A percentile compares a stretch with the other conserved stretches of the same genome.
Conservation (phyloP, 2,329 filamentous ascomycete genomes). For the Clarireedia hainanense region DNA sequence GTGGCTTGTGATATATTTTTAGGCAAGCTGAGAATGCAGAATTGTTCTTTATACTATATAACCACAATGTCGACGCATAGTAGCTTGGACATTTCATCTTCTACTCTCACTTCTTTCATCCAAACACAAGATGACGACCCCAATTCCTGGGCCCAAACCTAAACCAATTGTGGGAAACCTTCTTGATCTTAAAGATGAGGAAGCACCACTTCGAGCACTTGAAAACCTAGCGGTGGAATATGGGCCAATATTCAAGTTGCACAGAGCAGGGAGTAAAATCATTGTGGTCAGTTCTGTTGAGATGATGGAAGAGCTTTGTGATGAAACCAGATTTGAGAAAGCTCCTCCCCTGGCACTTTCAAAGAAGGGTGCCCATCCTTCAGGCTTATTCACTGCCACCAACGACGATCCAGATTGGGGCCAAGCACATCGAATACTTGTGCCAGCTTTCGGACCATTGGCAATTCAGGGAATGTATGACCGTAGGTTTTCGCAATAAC, state of each 20-base stretch:
- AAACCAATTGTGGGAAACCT: background rate
- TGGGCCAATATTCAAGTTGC: background rate
- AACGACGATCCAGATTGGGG: slow-evolving; percentile 49
- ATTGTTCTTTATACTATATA: no score
- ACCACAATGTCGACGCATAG: background rate
- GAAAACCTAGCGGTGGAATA: background rate
- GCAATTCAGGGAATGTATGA: slow-evolving; percentile 60
- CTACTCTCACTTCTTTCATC: background rate
- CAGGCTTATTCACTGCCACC: slow-evolving; percentile 13
- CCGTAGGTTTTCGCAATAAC: background rate
- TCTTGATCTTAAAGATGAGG: background rate
- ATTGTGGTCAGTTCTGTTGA: background rate
- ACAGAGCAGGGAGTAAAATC: background rate
- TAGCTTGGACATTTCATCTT: background rate
- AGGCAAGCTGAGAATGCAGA: no score
- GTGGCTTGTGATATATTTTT: no score
- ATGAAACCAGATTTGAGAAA: slow-evolving; percentile 2
- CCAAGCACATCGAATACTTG: slow-evolving; percentile 55
- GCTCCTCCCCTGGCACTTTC: slow-evolving; percentile 8
- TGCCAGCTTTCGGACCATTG: slow-evolving; percentile 61
- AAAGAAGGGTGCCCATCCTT: slow-evolving; percentile 6
- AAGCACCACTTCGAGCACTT: background rate
- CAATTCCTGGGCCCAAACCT: background rate
- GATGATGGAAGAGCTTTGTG: background rate
- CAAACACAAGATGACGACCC: background rate